Evolutionary conservation across 2,329 filamentous ascomycete species (phyloP), one percentile per base, ranked within the genome.

Genomic region (Ophiostoma quercus): DNA sequence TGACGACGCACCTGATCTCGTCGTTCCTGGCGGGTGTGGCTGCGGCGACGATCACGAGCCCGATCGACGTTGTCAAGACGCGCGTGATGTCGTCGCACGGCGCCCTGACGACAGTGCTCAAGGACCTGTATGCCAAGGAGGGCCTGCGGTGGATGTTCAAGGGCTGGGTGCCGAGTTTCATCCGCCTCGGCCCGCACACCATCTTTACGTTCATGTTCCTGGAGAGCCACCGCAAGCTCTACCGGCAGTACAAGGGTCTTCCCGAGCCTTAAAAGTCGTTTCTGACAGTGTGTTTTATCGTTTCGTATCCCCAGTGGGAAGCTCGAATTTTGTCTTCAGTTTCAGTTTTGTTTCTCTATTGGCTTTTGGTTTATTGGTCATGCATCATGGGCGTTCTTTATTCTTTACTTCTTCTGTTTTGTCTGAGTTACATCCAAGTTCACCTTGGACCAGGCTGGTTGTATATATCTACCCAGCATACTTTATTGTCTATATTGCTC

Each of bases 31-130:
- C 92, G 0, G 92, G 92, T 11, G 88, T 96, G 72, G 89, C 93
- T 7, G 92, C 92, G 4, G 94, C 92, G 0, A 95, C 92, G 0
- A 86, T 94, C 14, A 95, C 91, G 74, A 92, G 88, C 70, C 92
- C 92, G 0, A 89, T 96, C 67, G 92, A 96, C 78, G 92, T 96
- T 39, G 89, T 96, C 80, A 96, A 96, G 84, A 96, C 92, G 11
- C 84, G 91, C 32, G 87, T 96, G 75, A 96, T 96, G 92, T 90
- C 88, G 72, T 85, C 88, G 32, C 79, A 80, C 67, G 78, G 81
- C 60, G 78, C 80, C 72, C 76, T 81, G 72, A 82, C 85, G 34
- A 79, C 95, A 39, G 78, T 93, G 29, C 79, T 96, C 69, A 80
- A 81, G 60, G 87, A 91, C 63, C 88, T 94, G 41, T 91, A 88